Evolutionary conservation across 257 asterid species (phyloP), one percentile per base, ranked within the genome.

Genomic region (Nicotiana tabacum): DNA sequence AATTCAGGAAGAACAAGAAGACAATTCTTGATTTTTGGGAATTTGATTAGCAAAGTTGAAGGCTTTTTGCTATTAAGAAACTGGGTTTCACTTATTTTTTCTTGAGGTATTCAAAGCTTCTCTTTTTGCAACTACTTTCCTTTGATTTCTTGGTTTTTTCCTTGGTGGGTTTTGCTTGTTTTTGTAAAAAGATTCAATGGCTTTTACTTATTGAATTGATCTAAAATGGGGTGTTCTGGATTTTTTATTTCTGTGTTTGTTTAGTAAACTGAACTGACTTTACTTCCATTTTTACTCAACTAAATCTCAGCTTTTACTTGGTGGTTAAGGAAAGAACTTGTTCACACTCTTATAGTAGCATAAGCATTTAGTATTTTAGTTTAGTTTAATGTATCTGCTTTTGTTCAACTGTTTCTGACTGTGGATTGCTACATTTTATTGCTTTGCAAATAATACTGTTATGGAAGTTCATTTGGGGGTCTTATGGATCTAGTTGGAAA

Each of bases 251-350:
- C 13, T 53, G 70, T 66, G 70, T 16, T 66, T 80, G 83, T 16
- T 33, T 61, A 16, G 64, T 43, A 80, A 67, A 55, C 69, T 84
- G 78, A 87, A 87, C 80, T 76, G 64, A 76, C 80, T 51, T 76
- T 76, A 51, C 61, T 78, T 87, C 83, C 79, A 83, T 79, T 83
- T 37, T 37, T 53, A 74, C 62, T 82, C 82, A 68, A 53, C 84
- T 80, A 30, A 81, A 77, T 86, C 69, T 30, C 77, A 46, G 53
- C 57, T 6, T 72, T 86, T 85, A 61, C 87, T 83, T 67, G 66
- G 58, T 86, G 62, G 67, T 86, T 76, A 78, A 86, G 89, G 85
- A 82, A 86, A 86, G 88, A 81, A 82, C 86, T 87, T 62, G 56
- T 80, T 83, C 48, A 77, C 72, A 62, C 77, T 79, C 48, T n/a